Base-by-base conservation (phyloP, 2,329 filamentous ascomycete species). In the Monilinia polystroma region DNA sequence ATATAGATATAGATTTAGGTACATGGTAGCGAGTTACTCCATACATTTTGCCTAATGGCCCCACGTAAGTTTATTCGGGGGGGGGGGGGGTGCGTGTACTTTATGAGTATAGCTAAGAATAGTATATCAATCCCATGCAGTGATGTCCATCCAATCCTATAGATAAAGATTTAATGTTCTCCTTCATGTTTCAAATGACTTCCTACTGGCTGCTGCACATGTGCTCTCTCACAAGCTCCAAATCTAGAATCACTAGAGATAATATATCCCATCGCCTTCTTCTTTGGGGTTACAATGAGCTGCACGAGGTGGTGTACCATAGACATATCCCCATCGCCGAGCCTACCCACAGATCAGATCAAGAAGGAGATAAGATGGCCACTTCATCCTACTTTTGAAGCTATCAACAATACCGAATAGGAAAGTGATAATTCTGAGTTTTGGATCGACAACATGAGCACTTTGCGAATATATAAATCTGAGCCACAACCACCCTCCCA, bases 341-440 rank as follows among this genome's bases (percentile, higher is more conserved):
- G 43, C 45, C 4, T 32, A 38, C n/a, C 14, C 32, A 55, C 35
- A 53, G 16, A 26, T 29, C 23, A 4, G 35, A 54, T 54, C 5
- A 35, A 63, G 49, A 63, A 54, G 60, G 60, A 63, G 59, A 54
- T 62, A 49, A 47, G 45, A 23, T 51, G 45, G 32, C 4, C n/a
- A 12, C 10, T 43, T n/a, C 16, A 63, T 43, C 12, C 29, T 16
- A 63, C 10, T 8, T 12, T 2, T 54, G 32, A 63, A 63, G 49
- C 32, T 54, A 43, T 54, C 12, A 11, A 54, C 16, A 18, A 5
- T 11, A 23, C n/a, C 3, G 16, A 51, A 62, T 51, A 62, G 58
- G 58, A 51, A 62, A 62, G 58, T 62, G 58, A 62, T 26, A 51
- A 18, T 14, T 20, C 7, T 18, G 0, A 29, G 10, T n/a, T 32